Percentiles rank a stretch among this genome's conserved stretches.
Conservation (phyloP, 1,139 yeast genomes). For the Sugiyamaella xylanicola region DNA sequence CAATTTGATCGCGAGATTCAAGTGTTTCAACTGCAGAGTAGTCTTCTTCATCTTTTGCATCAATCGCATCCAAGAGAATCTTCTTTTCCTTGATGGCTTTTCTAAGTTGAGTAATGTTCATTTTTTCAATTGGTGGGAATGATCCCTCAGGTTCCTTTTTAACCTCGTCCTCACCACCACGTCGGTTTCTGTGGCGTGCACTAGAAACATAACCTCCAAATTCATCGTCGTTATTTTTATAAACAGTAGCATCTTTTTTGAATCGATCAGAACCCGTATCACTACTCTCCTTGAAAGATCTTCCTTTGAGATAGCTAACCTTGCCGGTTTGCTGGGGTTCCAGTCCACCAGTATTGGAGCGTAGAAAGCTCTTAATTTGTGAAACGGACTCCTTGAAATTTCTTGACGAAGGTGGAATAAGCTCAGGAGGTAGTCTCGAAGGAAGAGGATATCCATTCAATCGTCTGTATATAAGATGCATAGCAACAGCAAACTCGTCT, state of each 20-base stretch:
- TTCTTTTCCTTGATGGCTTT: constrained; percentile 70
- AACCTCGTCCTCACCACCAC: constrained; percentile 16
- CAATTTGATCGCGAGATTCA: constrained; percentile 51
- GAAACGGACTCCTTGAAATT: constrained; percentile 50
- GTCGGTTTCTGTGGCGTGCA: constrained; percentile 55
- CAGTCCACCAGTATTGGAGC: constrained; percentile 31
- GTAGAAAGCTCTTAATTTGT: constrained; percentile 54
- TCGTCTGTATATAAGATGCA: constrained; percentile 85
- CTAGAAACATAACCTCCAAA: constrained; percentile 66
- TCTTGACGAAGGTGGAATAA: constrained; percentile 81
- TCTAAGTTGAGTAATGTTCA: constrained; percentile 53
- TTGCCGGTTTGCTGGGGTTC: constrained; percentile 30
- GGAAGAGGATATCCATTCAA: constrained; percentile 82
- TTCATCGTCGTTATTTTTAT: constrained; percentile 64
- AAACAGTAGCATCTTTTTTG: constrained; percentile 55
- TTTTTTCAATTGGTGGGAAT: constrained; percentile 22
- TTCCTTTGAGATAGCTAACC: constrained; percentile 34
- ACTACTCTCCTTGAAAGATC: constrained; percentile 31
- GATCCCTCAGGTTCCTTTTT: constrained; percentile 1
- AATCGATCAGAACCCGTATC: constrained; percentile 48
- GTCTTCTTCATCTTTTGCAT: constrained; percentile 64
- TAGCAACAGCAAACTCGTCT: constrained; percentile 90
- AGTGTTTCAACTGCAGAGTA: constrained; percentile 49
- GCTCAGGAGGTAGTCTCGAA: constrained; percentile 55
- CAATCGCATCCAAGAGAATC: constrained; percentile 69